A percentile compares a stretch with the other conserved stretches of the same genome.
phyloP scores from a whole-genome alignment of 805 yeast species.

The Kuraishia floccosa region DNA sequence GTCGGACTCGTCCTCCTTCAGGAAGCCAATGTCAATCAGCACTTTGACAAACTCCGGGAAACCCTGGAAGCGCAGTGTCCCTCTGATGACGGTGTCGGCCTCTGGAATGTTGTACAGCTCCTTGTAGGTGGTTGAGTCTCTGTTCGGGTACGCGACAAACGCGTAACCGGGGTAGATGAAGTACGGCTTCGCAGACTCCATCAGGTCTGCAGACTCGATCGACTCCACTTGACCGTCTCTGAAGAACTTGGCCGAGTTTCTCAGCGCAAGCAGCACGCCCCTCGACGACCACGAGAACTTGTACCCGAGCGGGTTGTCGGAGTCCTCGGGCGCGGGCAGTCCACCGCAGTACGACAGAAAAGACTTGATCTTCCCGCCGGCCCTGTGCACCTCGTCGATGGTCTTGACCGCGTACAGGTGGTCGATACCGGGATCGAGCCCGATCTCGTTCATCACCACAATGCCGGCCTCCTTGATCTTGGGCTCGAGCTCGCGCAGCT shows the following conservation, averaged over 20 bases:
- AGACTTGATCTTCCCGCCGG: conserved; percentile 86
- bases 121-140: conserved; percentile 92
- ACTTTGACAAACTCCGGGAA: conserved; percentile 97
- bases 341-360: conserved; percentile 98
- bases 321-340: conserved; percentile 94
- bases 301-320: conserved; percentile 97
- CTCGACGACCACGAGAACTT: conserved; percentile 99
- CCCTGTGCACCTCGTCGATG: conserved; percentile 88
- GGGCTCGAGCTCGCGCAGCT: conserved; percentile 75
- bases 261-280: conserved; percentile 91
- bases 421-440: conserved; percentile 97
- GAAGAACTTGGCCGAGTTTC: conserved; percentile 88
- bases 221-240: conserved; percentile 74
- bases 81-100: conserved; percentile 94
- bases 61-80: conserved; percentile 96
- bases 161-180: conserved; percentile 93
- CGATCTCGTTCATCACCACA: conserved; percentile 96
- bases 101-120: conserved; percentile 92
- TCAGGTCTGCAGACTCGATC: conserved; percentile 80
- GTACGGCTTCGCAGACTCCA: conserved; percentile 93
- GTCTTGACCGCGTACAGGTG: conserved; percentile 98
- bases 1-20: conserved; percentile 63
- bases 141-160: conserved; percentile 92
- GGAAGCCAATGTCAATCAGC: conserved; percentile 86
- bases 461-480: conserved; percentile 91